Evolutionary conservation across 441 rosid genomes (phyloP), one percentile per base, ranked within the genome.

Genomic region (Brassica balearica): DNA sequence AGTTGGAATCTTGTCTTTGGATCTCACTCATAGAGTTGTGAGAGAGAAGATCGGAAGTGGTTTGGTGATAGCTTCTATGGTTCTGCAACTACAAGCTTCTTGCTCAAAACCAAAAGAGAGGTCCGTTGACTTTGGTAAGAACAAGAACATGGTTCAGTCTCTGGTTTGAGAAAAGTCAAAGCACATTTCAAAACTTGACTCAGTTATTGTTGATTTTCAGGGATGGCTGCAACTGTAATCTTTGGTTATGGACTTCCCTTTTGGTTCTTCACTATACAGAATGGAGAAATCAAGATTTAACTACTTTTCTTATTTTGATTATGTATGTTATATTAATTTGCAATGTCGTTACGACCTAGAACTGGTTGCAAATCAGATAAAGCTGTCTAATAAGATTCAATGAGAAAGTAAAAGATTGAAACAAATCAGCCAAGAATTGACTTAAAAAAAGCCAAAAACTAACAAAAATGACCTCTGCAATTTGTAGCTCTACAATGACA

Each of bases 21-120:
- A 88, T 87, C 71, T 92, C 68, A 87, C 83, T 66, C 87, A 92
- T 65, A 88, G 94, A 81, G 80, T 87, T 15, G 87, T 89, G 7
- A 85, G 96, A 74, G 93, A 91, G 87, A 93, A 90, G 85, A 84
- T 83, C 22, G 96, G 97, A 64, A 92, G 98, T 85, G 86, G 87
- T 81, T 83, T 96, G 68, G 96, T 90, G 0, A 69, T 81, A 9
- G 61, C 81, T 80, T 92, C 97, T 53, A 84, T 92, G 98, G 48
- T 87, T 84, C 73, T 92, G 83, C 96, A 91, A 65, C 81, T 86
- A 63, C 8, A 61, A 73, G 71, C 87, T 53, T 68, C 85, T 68
- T 80, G 84, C 15, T 43, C 32, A 48, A 51, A 43, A 41, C 76
- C 14, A 27, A 60, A 27, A 63, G 65, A 64, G 7, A 46, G 23